A percentile compares a stretch with the other conserved stretches of the same genome.
phyloP scores from a whole-genome alignment of 805 yeast genomes.

The Zygosaccharomyces lentus region DNA sequence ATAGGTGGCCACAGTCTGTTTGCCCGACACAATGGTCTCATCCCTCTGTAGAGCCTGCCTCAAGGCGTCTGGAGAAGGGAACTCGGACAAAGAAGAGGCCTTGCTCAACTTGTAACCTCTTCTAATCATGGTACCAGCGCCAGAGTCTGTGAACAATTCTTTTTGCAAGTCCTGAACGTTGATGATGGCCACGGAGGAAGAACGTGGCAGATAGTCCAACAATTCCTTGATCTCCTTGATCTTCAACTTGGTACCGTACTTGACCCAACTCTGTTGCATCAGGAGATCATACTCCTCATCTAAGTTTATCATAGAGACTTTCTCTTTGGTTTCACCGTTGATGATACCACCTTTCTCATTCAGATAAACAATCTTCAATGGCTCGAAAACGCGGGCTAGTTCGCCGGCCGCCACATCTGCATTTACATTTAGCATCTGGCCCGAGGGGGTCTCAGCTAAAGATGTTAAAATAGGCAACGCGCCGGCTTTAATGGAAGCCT shows the following conservation, averaged over 20 bases:
- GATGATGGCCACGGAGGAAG: conserved; percentile 96
- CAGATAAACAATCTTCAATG: conserved; percentile 90
- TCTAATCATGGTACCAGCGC: conserved; percentile 98
- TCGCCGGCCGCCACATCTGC: conserved; percentile 99
- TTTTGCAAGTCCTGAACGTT: conserved; percentile 93
- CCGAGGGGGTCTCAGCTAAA: conserved; percentile 92
- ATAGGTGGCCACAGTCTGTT: conserved; percentile 74
- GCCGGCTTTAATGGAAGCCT: conserved; percentile 93
- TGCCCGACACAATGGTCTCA: conserved; percentile 65
- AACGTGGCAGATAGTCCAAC: conserved; percentile 89
- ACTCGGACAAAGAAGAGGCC: conserved; percentile 64
- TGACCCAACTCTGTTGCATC: conserved; percentile 94
- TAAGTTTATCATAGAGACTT: conserved; percentile 81
- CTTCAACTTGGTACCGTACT: conserved; percentile 96
- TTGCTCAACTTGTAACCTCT: conserved; percentile 87
- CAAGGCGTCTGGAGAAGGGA: conserved; percentile 67
- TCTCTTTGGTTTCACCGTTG: conserved; percentile 88
- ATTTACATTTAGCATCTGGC: conserved; percentile 94
- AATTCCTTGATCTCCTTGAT: conserved; percentile 94
- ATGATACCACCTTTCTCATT: conserved; percentile 97
- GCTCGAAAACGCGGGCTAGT: conserved; percentile 93
- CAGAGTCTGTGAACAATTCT: conserved; percentile 96
- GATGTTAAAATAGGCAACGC: conserved; percentile 95
- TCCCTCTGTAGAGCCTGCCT: conserved; percentile 75
- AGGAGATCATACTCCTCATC: conserved; percentile 94